Evolutionary conservation across 495 filamentous ascomycete genomes (phyloP).

Genomic region (Hypoxylon crocopeplum): DNA sequence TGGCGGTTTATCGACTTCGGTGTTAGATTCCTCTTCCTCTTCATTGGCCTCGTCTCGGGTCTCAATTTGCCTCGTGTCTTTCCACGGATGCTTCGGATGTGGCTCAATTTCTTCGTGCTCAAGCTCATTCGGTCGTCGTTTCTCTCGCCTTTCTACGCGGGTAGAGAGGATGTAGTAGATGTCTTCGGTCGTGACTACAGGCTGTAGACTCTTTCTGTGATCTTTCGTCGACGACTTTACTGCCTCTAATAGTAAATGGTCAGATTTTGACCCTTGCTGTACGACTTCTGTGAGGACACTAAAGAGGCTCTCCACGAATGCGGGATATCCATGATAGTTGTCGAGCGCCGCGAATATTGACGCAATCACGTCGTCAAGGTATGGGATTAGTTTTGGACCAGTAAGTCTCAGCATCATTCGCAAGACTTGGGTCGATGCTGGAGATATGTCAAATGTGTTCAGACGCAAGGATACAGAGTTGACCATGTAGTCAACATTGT

Average conservation of each 20-base stretch:
- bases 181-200: slow-evolving; percentile 35
- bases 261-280: slow-evolving; percentile 75
- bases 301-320: slow-evolving; percentile 85
- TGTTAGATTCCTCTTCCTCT: slow-evolving; percentile 25
- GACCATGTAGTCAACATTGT: slow-evolving; percentile 96
- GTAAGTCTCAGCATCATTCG: slow-evolving; percentile 93
- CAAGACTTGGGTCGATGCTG: slow-evolving; percentile 87
- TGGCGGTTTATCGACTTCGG: slow-evolving; percentile 53
- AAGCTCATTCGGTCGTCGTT: slow-evolving; percentile 40
- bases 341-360: slow-evolving; percentile 91
- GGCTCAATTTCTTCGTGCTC: slow-evolving; percentile 43
- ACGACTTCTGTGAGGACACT: slow-evolving; percentile 80
- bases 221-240: slow-evolving; percentile 38
- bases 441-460: slow-evolving; percentile 89
- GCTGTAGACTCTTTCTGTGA: slow-evolving; percentile 45
- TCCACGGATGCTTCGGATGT: slow-evolving; percentile 47
- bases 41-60: slow-evolving; percentile 13
- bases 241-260: slow-evolving; percentile 57
- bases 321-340: slow-evolving; percentile 90
- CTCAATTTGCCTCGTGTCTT: slow-evolving; percentile 31
- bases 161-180: slow-evolving; percentile 38
- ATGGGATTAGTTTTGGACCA: slow-evolving; percentile 81
- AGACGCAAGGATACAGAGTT: slow-evolving; percentile 89
- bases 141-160: slow-evolving; percentile 49
- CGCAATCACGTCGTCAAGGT: slow-evolving; percentile 87